phyloP scores from a whole-genome alignment of 257 asterid genomes.

The Voacanga thouarsii region DNA sequence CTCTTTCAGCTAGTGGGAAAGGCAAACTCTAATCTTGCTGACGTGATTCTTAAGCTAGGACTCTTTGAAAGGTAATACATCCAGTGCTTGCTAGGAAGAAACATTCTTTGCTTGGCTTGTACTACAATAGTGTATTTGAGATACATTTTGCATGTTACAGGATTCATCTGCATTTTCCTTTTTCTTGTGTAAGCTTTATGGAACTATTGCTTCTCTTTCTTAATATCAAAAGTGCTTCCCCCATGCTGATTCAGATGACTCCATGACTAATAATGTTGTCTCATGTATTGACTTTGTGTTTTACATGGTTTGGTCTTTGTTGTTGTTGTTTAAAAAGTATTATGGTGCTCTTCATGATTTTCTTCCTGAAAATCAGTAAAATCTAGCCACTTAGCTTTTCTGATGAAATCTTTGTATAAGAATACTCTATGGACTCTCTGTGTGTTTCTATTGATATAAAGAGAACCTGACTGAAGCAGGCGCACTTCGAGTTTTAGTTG shows the following conservation, averaged over 20 bases:
- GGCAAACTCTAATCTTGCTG: slow-evolving; percentile 97
- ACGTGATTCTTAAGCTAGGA: slow-evolving; percentile 94
- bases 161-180: background rate
- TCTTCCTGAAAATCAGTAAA: background rate
- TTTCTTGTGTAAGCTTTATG: background rate
- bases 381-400: background rate
- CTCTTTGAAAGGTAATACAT: slow-evolving; percentile 80
- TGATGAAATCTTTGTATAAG: background rate
- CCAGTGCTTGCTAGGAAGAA: background rate
- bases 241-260: background rate
- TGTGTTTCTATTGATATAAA: background rate
- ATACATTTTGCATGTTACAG: background rate
- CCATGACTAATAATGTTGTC: background rate
- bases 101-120: background rate
- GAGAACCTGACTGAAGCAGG: background rate
- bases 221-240: background rate
- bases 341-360: background rate
- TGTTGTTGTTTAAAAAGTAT: background rate
- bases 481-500: background rate
- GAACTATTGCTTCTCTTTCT: background rate
- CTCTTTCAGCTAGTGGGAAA: slow-evolving; percentile 96
- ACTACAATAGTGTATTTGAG: background rate
- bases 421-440: background rate
- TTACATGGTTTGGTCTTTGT: background rate
- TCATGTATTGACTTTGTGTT: background rate